Conservation (phyloP, 2,329 filamentous ascomycete genomes). For the Plectosphaerella cucumerina region DNA sequence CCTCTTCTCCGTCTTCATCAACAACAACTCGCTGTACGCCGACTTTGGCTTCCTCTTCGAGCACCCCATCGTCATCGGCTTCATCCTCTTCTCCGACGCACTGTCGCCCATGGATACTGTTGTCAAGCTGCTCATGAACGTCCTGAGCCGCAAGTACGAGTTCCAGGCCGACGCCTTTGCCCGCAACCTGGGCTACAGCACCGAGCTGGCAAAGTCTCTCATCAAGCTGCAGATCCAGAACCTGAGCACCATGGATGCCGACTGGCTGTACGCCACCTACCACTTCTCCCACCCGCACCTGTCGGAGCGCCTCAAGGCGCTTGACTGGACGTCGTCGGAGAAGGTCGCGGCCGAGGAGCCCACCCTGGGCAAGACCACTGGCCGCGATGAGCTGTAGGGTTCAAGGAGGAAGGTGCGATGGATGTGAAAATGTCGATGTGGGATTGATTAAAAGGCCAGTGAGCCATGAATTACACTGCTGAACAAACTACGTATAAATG, state of each 20-base stretch:
- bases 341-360: slow-evolving; percentile 37
- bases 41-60: slow-evolving; percentile 84
- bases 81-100: slow-evolving; percentile 97
- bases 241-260: slow-evolving; percentile 95
- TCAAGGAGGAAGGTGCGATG: background rate
- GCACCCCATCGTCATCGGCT: slow-evolving; percentile 91
- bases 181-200: slow-evolving; percentile 74
- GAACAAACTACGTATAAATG: background rate
- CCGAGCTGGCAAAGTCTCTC: slow-evolving; percentile 78
- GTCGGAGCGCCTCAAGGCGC: slow-evolving; percentile 84
- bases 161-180: slow-evolving; percentile 95
- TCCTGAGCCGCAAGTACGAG: slow-evolving; percentile 90
- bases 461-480: background rate
- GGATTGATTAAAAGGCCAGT: background rate
- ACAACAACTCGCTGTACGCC: slow-evolving; percentile 86
- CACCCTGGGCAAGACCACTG: slow-evolving; percentile 63
- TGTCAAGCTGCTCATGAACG: slow-evolving; percentile 93
- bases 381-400: slow-evolving; percentile 69
- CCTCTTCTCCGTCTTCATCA: slow-evolving; percentile 95
- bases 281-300: slow-evolving; percentile 98
- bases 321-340: slow-evolving; percentile 73
- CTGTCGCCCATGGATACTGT: slow-evolving; percentile 90
- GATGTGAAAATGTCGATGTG: background rate
- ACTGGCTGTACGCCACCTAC: slow-evolving; percentile 97
- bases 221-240: slow-evolving; percentile 99